Percentiles rank a stretch among this genome's conserved stretches.
phyloP scores from a whole-genome alignment of 352 stramenopile species.

The Pythium aristosporum region DNA sequence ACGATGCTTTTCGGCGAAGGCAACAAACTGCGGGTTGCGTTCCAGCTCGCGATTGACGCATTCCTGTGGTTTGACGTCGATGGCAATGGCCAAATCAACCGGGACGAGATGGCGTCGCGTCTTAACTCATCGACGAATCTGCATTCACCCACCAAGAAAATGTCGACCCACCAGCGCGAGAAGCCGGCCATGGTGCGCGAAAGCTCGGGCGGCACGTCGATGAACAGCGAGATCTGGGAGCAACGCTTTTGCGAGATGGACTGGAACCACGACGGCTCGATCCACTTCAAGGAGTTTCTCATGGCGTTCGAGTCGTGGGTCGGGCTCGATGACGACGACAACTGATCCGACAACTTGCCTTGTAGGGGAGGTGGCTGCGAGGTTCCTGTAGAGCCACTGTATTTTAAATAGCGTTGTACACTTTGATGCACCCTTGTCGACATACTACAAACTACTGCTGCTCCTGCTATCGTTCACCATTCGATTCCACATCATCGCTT shows the following conservation, averaged over 20 bases:
- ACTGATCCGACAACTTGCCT: not conserved
- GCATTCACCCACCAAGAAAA: conserved; percentile 82
- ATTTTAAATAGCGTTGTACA: conserved; percentile 39
- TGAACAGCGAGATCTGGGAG: conserved; percentile 76
- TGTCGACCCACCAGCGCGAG: conserved; percentile 33
- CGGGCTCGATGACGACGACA: conserved; percentile 64
- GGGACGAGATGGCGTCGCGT: conserved; percentile 63
- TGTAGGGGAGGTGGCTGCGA: not conserved
- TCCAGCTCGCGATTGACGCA: conserved; percentile 78
- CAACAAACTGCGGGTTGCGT: conserved; percentile 79
- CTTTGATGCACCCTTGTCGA: conserved; percentile 14
- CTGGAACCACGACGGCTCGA: conserved; percentile 81
- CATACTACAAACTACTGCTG: not conserved
- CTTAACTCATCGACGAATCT: conserved; percentile 61
- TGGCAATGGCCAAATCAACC: conserved; percentile 74
- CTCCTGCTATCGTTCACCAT: not conserved
- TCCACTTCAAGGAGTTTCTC: conserved; percentile 90
- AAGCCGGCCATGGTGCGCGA: conserved; percentile 15
- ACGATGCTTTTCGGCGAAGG: conserved; percentile 77
- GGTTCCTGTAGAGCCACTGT: conserved; percentile 17
- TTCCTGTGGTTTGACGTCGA: conserved; percentile 87
- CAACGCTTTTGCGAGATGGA: conserved; percentile 88
- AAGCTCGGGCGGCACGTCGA: conserved; percentile 31
- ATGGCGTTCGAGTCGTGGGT: conserved; percentile 88
- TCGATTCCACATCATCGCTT: not conserved